phyloP scores from a whole-genome alignment of 73 alveolate genomes.

The Tetrahymena malaccensis region DNA sequence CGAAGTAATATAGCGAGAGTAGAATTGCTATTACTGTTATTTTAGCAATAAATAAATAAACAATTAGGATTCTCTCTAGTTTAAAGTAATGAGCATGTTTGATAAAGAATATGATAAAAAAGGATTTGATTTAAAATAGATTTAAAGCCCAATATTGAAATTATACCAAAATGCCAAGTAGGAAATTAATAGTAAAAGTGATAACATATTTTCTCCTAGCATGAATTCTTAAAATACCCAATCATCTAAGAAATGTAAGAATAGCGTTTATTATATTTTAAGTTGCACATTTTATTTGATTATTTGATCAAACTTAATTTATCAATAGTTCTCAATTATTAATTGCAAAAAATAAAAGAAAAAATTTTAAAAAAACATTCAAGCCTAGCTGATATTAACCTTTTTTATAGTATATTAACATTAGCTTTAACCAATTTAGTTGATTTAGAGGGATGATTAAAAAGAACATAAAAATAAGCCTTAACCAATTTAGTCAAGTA shows the following conservation, averaged over 20 bases:
- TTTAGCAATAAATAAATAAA: neutral
- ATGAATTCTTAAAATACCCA: neutral
- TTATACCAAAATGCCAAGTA: neutral
- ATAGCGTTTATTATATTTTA: neutral
- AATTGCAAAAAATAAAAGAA: neutral
- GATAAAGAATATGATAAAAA: neutral
- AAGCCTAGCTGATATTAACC: neutral
- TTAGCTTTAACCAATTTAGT: neutral
- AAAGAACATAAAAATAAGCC: neutral
- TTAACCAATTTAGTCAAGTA: neutral
- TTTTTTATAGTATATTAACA: neutral
- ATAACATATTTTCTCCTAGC: neutral
- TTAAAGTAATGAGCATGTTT: neutral
- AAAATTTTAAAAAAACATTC: neutral
- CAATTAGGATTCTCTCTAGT: neutral
- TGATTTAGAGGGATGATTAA: neutral
- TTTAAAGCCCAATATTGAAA: neutral
- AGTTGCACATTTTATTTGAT: neutral
- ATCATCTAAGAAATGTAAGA: neutral
- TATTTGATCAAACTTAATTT: too few relatives aligned
- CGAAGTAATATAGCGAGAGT: neutral
- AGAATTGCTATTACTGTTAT: neutral
- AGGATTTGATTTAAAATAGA: neutral
- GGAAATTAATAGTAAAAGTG: neutral
- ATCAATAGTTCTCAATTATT: too few relatives aligned